A percentile compares a stretch with the other conserved stretches of the same genome.
phyloP scores from a whole-genome alignment of 2,329 filamentous ascomycete species.

The Gaeumannomyces sp. region DNA sequence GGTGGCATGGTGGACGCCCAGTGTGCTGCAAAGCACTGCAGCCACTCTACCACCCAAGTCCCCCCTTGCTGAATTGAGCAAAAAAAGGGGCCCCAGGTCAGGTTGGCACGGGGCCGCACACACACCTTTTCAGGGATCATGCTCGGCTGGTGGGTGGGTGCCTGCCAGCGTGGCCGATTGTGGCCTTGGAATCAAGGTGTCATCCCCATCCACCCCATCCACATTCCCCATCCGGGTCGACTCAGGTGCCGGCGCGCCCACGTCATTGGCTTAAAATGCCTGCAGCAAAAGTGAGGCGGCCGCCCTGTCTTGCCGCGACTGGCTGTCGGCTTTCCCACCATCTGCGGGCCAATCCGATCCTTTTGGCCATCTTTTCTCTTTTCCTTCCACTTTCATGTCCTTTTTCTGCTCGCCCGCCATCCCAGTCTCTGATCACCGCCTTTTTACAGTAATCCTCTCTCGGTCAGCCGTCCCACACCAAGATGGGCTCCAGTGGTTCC shows the following conservation, averaged over 20 bases:
- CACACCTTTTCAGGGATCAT: conserved; percentile 1
- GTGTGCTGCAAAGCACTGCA: neutral
- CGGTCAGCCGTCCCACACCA: neutral
- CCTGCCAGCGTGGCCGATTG: neutral
- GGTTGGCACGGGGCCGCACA: neutral
- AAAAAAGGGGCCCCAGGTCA: neutral
- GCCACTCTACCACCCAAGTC: neutral
- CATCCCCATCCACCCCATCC: neutral
- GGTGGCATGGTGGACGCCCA: neutral
- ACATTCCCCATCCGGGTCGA: neutral
- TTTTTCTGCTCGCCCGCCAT: neutral
- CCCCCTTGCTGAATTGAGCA: too few relatives aligned
- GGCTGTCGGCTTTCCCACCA: neutral
- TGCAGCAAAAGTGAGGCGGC: neutral
- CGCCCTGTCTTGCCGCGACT: neutral
- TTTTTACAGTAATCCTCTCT: neutral
- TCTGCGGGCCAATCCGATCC: neutral
- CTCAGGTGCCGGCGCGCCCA: neutral
- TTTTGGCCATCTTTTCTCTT: neutral
- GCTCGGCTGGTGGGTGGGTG: neutral
- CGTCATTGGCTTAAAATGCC: neutral
- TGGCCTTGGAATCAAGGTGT: neutral
- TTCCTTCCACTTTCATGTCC: neutral
- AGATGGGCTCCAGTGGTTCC: neutral
- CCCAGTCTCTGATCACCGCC: neutral